Evolutionary conservation across 805 yeast genomes (phyloP), one percentile per base, ranked within the genome.

Genomic region (Yueomyces sp.): DNA sequence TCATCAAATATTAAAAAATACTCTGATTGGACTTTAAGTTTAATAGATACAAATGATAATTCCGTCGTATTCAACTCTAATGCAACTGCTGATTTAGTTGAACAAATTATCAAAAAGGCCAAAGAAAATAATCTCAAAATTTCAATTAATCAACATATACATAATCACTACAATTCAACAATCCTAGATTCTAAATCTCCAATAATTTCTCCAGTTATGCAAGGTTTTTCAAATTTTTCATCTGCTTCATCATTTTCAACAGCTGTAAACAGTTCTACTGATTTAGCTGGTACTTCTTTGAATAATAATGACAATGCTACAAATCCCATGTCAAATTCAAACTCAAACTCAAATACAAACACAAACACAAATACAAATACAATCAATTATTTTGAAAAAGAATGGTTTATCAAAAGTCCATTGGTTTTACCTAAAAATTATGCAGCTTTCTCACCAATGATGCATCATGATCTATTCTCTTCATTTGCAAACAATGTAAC

Each of bases 111-210:
- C 5, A 73, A 74, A 34, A 70, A 78, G 42, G 88, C 88, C 0
- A 76, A 72, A 47, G 62, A 64, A 41, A 70, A 74, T 50, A 70
- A 73, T 26, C 63, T 82, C 38, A 70, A 74, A 39, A 69, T 86
- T 11, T 79, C 86, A 3, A 74, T 86, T 26, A 94, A 86, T 62
- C 95, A 86, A 58, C 95, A 85, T 59, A 78, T 82, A 40, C 90
- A 84, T 60, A 85, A 85, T 56, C 87, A 83, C 60, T 80, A 81
- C 60, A 68, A 11, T 34, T 30, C 33, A 30, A 30, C 33, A 6
- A 9, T 6, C 9, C 6, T 30, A 6, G 5, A 11, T 36, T 36
- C 37, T 19, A 36, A 7, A 31, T 19, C 9, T 3, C n/a, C 27
- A 7, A 8, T 30, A 9, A 42, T 43, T 19, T 39, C 36, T 40